Evolutionary conservation across 805 yeast genomes (phyloP).

Genomic region (Wickerhamiella domercqiae): DNA sequence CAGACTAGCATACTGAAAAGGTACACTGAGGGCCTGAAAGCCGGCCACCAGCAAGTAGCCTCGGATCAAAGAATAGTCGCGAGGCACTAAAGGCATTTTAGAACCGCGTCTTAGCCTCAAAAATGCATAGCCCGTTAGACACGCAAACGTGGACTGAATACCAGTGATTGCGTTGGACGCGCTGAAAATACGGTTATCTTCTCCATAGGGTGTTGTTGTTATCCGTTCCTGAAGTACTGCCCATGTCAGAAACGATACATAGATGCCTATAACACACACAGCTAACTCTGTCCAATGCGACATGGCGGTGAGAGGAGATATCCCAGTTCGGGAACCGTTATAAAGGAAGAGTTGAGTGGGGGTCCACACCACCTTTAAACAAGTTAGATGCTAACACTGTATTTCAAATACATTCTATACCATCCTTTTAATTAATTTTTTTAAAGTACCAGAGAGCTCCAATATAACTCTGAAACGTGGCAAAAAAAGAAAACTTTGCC

Average conservation of each 20-base stretch:
- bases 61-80: slow-evolving; percentile 9
- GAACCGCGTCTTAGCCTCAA: slow-evolving; percentile 26
- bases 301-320: no score
- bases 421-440: no score
- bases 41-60: slow-evolving; percentile 21
- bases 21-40: slow-evolving; percentile 69
- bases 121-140: slow-evolving; percentile 49
- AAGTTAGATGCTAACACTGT: no score
- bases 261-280: slow-evolving; percentile 47
- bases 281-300: slow-evolving; percentile 5
- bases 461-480: no score
- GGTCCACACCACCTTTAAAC: no score
- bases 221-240: slow-evolving; percentile 82
- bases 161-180: slow-evolving; percentile 68
- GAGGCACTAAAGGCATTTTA: slow-evolving; percentile 10
- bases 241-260: slow-evolving; percentile 81
- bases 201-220: slow-evolving; percentile 57
- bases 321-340: no score
- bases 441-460: no score
- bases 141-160: slow-evolving; percentile 61
- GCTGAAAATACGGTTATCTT: slow-evolving; percentile 39
- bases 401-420: no score
- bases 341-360: no score
- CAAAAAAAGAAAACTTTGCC: no score
- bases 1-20: slow-evolving; percentile 65